Percentiles rank a stretch among this genome's conserved stretches.
Evolutionary conservation across 2,329 filamentous ascomycete genomes (phyloP).

Genomic region (Pseudocercospora macadamiae): DNA sequence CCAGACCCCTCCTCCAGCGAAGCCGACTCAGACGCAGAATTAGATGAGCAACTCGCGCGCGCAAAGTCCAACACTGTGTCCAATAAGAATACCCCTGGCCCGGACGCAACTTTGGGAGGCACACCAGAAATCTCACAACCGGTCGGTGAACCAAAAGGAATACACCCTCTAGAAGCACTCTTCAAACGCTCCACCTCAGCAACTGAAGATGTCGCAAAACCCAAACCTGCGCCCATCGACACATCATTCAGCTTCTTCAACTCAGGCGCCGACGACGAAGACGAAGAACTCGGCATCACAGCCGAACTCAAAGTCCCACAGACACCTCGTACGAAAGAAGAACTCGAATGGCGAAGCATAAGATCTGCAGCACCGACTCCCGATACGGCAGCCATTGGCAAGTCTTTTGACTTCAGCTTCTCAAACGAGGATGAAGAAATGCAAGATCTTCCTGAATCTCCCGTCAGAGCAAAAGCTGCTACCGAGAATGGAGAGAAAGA

Average conservation of each 20-base stretch:
- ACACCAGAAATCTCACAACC: conserved; percentile 12
- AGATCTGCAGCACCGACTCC: conserved; percentile 92
- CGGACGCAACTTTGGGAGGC: neutral
- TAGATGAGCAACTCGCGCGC: conserved; percentile 23
- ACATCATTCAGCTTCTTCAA: conserved; percentile 79
- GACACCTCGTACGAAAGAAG: conserved; percentile 80
- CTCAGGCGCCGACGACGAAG: conserved; percentile 45
- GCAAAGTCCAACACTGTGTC: conserved; percentile 25
- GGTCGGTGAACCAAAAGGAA: conserved; percentile 36
- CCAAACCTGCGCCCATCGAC: conserved; percentile 48
- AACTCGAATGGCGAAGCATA: conserved; percentile 73
- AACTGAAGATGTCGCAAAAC: conserved; percentile 41
- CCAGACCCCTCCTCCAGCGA: conserved; percentile 6
- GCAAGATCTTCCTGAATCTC: conserved; percentile 22
- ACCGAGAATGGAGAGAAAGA: conserved; percentile 29
- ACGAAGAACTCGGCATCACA: conserved; percentile 41
- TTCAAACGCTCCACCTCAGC: conserved; percentile 72
- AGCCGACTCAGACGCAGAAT: conserved; percentile 16
- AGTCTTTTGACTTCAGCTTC: conserved; percentile 56
- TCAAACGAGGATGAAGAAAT: conserved; percentile 43
- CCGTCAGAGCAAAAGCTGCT: conserved; percentile 4
- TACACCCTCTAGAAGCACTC: conserved; percentile 88
- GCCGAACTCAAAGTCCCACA: conserved; percentile 56
- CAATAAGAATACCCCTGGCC: conserved; percentile 20
- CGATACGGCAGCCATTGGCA: conserved; percentile 79